These are phyloP conservation scores for Agastache rugosa DNA, from an alignment of 257 asterid species.

Conservation along the genomic window DNA sequence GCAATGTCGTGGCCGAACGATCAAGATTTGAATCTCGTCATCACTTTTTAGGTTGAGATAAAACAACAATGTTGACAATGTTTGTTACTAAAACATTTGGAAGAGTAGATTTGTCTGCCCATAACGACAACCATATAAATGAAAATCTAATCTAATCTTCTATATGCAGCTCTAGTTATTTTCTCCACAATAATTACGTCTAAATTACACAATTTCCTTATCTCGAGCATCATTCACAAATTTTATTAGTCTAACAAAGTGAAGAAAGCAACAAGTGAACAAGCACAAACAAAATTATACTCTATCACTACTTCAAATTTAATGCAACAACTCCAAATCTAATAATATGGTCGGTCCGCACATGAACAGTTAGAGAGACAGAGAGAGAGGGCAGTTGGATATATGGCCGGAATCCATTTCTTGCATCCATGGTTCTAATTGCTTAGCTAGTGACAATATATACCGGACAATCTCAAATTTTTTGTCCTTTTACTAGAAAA, in stretches of 20 bases:
- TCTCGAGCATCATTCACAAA: not conserved
- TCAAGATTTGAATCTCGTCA: too few species aligned
- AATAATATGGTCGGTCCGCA: conserved; percentile 25
- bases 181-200: not conserved
- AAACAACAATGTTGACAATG: too few species aligned
- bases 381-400: conserved; percentile 26
- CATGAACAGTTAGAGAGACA: conserved; percentile 12
- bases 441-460: conserved; percentile 10
- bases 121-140: conserved; percentile 4
- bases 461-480: conserved; percentile 17
- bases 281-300: conserved; percentile 3
- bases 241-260: not conserved
- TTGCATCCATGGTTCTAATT: conserved; percentile 32
- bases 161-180: not conserved
- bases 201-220: not conserved
- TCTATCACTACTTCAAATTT: not conserved
- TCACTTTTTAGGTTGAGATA: too few species aligned
- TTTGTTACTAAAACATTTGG: not conserved
- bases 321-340: not conserved
- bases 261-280: not conserved
- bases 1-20: too few species aligned
- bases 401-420: conserved; percentile 33
- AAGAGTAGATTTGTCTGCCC: not conserved
- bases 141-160: not conserved
- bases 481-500: conserved; percentile 13